phyloP scores from a whole-genome alignment of 2,329 filamentous ascomycete species.

The Beauveria sp. region DNA sequence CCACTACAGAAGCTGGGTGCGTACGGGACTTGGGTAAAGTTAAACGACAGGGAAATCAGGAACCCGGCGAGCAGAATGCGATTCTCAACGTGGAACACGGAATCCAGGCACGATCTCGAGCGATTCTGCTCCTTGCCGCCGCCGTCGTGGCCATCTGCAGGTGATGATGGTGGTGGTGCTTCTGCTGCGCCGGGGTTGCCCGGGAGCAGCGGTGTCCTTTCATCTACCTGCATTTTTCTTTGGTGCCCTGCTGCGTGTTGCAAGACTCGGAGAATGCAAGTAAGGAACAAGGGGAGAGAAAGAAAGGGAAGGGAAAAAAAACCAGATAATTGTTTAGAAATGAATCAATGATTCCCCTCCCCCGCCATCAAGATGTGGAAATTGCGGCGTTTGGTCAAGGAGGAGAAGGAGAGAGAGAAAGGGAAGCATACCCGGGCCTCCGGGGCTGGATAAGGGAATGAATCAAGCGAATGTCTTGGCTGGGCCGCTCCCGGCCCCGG shows the following conservation, averaged over 20 bases:
- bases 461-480: not conserved
- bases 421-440: conserved; percentile 2
- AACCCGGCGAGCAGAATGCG: conserved; percentile 51
- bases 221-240: conserved; percentile 1
- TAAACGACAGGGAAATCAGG: conserved; percentile 46
- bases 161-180: too few relatives aligned
- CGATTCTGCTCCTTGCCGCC: not conserved
- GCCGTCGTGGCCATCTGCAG: not conserved
- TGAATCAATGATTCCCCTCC: not conserved
- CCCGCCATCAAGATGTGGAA: not conserved
- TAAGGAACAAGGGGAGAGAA: not conserved
- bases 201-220: conserved; percentile 6
- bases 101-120: conserved; percentile 14
- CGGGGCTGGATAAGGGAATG: not conserved
- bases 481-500: not conserved
- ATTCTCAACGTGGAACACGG: conserved; percentile 28
- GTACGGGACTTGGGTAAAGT: conserved; percentile 42
- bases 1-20: conserved; percentile 15
- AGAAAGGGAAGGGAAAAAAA: not conserved
- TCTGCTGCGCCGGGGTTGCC: not conserved
- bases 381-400: not conserved
- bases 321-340: not conserved
- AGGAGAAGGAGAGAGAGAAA: not conserved
- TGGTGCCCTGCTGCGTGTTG: not conserved
- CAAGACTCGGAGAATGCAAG: not conserved